Evolutionary conservation across 179 eudicot genomes (phyloP), one percentile per base, ranked within the genome.

Genomic region (Sideroxylon spinosum): DNA sequence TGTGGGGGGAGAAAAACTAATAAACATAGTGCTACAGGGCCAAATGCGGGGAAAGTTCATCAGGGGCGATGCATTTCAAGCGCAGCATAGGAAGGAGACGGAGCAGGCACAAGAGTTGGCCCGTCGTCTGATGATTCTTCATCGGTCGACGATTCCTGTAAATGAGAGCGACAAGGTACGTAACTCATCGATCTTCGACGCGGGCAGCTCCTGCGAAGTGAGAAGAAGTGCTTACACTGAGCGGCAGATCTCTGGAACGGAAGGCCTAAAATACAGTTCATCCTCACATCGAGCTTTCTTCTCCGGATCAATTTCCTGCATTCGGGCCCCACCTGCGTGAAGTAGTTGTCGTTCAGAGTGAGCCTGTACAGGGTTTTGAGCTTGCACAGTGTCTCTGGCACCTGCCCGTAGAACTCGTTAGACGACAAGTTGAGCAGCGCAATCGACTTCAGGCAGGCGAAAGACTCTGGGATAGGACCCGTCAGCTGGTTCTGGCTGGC

Each of bases 301-400:
- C 63, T 74, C 3, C 53, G 11, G 46, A 87, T 73, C 75, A 89
- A 71, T 50, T 81, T 73, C 83, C 76, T 76, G 64, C 92, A 89
- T 55, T 69, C 77, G 7, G 89, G 92, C 6, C 93, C 95, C 16
- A 93, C 90, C 57, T 81, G 80, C 0, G 89, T 90, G 73, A 93
- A 87, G 46, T 91, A 93, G 78, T 93, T 93, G 56, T 80, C 28
- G 8, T 88, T 71, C 49, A 91, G 26, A 12, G 85, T 78, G 17
- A 93, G 70, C 19, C 75, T 81, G 3, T 26, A 68, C 13, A 93
- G 76, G 9, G 74, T 80, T 20, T 81, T 81, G 3, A 91, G 82
- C 78, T 76, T 79, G 81, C 97, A 93, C 32, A 93, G 57, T 20
- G 73, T 6, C 46, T 91, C 97, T 0, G 97, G 97, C 28, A 93